These are phyloP conservation scores for Rhizopogon roseolus DNA, from an alignment of 768 basidiomycete species.

Conservation along the genomic window DNA sequence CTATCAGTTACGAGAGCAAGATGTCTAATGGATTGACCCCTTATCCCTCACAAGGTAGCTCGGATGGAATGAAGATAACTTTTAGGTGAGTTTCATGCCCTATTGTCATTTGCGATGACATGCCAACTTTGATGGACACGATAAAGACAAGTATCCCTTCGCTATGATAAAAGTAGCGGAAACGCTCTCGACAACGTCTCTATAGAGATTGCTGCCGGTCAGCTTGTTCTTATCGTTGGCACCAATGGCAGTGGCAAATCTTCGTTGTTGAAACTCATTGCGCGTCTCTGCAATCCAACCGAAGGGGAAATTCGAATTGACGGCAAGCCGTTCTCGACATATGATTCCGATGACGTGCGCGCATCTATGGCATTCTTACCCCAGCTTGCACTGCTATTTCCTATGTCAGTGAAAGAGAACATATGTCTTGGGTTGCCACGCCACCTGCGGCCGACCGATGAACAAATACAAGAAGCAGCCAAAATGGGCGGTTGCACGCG, in stretches of 20 bases:
- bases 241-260: slow-evolving; percentile 25
- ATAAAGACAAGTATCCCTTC: slow-evolving; percentile 13
- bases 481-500: slow-evolving; percentile 21
- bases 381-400: slow-evolving; percentile 46
- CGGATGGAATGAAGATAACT: slow-evolving; percentile 21
- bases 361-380: slow-evolving; percentile 41
- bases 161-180: slow-evolving; percentile 15
- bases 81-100: slow-evolving; percentile 13
- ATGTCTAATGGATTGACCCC: slow-evolving; percentile 15
- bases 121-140: not conserved
- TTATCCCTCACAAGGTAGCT: slow-evolving; percentile 4
- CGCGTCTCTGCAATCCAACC: slow-evolving; percentile 42
- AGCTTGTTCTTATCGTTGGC: slow-evolving; percentile 27
- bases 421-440: slow-evolving; percentile 28
- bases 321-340: slow-evolving; percentile 31
- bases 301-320: slow-evolving; percentile 43
- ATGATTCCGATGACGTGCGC: slow-evolving; percentile 36
- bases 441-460: slow-evolving; percentile 7
- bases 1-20: slow-evolving; percentile 13
- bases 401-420: slow-evolving; percentile 41
- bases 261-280: slow-evolving; percentile 41
- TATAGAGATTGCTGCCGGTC: slow-evolving; percentile 23
- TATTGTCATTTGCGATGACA: not conserved
- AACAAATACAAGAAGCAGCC: slow-evolving; percentile 27
- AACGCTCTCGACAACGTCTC: slow-evolving; percentile 21